phyloP scores from a whole-genome alignment of 371 early-diverging fungal genomes.

The Mortierella sp. region DNA sequence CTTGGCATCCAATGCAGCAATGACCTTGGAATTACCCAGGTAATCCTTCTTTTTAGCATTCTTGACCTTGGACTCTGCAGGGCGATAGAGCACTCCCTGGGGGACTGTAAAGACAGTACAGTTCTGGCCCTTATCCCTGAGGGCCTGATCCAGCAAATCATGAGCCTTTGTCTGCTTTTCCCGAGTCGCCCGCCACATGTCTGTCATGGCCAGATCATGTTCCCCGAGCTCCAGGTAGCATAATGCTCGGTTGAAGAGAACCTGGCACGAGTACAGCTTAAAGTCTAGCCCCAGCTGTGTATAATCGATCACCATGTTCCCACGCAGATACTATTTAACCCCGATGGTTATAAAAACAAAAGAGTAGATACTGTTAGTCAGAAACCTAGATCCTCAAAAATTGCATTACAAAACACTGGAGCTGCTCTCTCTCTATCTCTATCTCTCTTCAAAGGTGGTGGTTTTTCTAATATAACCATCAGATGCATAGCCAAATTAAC shows the following conservation, averaged over 20 bases:
- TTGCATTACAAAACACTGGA: not conserved
- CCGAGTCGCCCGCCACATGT: conserved; percentile 82
- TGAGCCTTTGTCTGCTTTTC: conserved; percentile 80
- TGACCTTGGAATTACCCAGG: conserved; percentile 82
- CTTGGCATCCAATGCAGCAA: conserved; percentile 72
- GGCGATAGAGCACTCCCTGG: conserved; percentile 84
- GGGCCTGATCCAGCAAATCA: conserved; percentile 81
- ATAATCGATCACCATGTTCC: conserved; percentile 94
- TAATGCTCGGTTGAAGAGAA: conserved; percentile 93
- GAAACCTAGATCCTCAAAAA: not conserved
- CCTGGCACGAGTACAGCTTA: conserved; percentile 90
- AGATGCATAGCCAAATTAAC: not conserved
- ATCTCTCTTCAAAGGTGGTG: too few relatives aligned
- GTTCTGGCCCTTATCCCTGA: conserved; percentile 77
- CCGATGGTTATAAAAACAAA: not conserved
- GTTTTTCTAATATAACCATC: not conserved
- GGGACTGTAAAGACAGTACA: conserved; percentile 86
- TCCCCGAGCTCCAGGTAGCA: conserved; percentile 85
- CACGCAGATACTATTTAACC: conserved; percentile 79
- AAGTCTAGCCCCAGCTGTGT: conserved; percentile 92
- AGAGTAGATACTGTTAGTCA: not conserved
- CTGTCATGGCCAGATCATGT: conserved; percentile 79
- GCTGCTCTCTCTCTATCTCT: not conserved
- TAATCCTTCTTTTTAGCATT: conserved; percentile 85
- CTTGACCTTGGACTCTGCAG: conserved; percentile 85